Conservation (phyloP, 2,329 filamentous ascomycete species). For the Paracoccidioides brasiliensis region DNA sequence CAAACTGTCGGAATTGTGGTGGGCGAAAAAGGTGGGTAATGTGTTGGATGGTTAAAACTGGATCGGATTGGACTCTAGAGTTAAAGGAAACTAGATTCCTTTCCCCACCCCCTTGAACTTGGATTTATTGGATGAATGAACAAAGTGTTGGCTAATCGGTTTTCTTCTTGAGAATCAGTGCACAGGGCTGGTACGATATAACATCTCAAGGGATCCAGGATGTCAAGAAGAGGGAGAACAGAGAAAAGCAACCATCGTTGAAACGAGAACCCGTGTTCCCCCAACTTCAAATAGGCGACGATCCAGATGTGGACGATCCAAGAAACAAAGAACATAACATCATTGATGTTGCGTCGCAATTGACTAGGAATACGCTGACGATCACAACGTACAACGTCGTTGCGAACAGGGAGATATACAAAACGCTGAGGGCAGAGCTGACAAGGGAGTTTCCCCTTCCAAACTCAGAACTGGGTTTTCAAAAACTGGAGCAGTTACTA, state of each 20-base stretch:
- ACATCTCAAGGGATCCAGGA: not conserved
- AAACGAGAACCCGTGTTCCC: slow-evolving; percentile 13
- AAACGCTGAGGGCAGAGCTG: slow-evolving; percentile 18
- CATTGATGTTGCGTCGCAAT: slow-evolving; percentile 22
- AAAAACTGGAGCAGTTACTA: slow-evolving; percentile 21
- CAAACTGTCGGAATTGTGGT: slow-evolving; percentile 4
- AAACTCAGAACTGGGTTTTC: slow-evolving; percentile 15
- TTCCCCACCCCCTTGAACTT: slow-evolving; percentile 7
- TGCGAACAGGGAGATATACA: slow-evolving; percentile 17
- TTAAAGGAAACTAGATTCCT: too few species aligned
- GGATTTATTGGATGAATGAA: slow-evolving; percentile 7
- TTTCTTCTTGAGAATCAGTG: not conserved
- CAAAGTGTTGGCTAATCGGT: not conserved
- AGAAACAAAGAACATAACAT: slow-evolving; percentile 19
- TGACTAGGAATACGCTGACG: slow-evolving; percentile 24
- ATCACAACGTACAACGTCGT: slow-evolving; percentile 21
- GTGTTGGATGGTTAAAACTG: slow-evolving; percentile 7
- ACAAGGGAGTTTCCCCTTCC: slow-evolving; percentile 19
- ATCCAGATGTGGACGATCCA: slow-evolving; percentile 14
- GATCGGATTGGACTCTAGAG: not conserved
- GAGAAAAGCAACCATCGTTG: slow-evolving; percentile 9
- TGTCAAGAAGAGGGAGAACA: not conserved
- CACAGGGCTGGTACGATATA: not conserved
- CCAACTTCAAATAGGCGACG: slow-evolving; percentile 11
- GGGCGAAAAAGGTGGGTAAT: slow-evolving; percentile 11